These are phyloP conservation scores for Drechmeria coniospora DNA, from an alignment of 2,329 filamentous ascomycete genomes.

Conservation along the genomic window DNA sequence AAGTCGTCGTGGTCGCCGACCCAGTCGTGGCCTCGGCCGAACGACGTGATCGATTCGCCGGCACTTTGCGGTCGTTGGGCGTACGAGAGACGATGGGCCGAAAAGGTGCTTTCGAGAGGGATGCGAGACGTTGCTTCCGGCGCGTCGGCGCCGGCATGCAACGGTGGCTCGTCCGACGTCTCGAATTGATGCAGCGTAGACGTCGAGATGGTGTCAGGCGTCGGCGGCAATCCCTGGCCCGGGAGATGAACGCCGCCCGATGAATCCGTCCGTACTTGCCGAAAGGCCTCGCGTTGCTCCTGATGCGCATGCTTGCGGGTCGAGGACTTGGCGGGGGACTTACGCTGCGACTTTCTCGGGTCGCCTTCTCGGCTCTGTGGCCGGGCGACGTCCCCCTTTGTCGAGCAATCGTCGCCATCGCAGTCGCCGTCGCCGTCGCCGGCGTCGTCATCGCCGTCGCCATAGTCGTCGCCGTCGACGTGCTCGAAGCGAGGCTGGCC, in stretches of 20 bases:
- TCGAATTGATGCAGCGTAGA: constrained; percentile 35
- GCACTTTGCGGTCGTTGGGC: constrained; percentile 30
- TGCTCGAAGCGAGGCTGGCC: constrained; percentile 32
- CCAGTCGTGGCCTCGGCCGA: constrained; percentile 25
- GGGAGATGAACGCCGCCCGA: constrained; percentile 23
- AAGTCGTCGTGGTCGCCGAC: constrained; percentile 27
- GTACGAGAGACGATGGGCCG: constrained; percentile 7
- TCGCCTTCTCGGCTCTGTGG: constrained; percentile 14
- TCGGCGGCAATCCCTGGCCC: constrained; percentile 35
- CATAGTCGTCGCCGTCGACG: constrained; percentile 27
- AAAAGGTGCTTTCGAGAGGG: constrained; percentile 3
- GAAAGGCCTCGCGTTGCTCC: constrained; percentile 31
- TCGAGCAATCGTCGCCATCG: constrained; percentile 16
- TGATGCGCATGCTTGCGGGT: constrained; percentile 20
- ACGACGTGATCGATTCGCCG: constrained; percentile 28
- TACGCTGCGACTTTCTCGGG: constrained; percentile 5
- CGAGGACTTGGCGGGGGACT: constrained; percentile 6
- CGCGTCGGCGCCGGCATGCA: constrained; percentile 11
- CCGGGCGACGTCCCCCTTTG: constrained; percentile 14
- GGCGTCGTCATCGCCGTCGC: constrained; percentile 8
- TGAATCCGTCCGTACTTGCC: constrained; percentile 33
- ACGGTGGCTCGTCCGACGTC: constrained; percentile 33
- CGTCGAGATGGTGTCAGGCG: constrained; percentile 44
- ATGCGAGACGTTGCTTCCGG: constrained; percentile 2
- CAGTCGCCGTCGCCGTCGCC: constrained; percentile 36